These are phyloP conservation scores for Cercospora brassicicola DNA, from an alignment of 2,329 filamentous ascomycete genomes.

Conservation along the genomic window DNA sequence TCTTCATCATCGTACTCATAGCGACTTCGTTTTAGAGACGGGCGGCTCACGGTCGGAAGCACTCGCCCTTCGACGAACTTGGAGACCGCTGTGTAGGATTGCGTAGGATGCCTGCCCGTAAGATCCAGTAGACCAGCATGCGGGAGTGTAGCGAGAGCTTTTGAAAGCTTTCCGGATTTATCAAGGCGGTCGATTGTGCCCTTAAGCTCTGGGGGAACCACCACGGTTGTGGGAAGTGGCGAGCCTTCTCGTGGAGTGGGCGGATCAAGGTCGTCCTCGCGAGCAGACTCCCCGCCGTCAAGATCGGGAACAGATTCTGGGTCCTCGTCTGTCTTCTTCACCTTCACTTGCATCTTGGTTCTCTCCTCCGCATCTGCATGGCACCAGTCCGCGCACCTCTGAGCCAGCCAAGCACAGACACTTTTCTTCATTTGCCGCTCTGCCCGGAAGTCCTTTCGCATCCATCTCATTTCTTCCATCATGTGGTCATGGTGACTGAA, in stretches of 20 bases:
- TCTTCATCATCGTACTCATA: conserved; percentile 74
- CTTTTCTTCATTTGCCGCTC: conserved; percentile 92
- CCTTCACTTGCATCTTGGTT: conserved; percentile 66
- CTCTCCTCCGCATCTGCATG: conserved; percentile 64
- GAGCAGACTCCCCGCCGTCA: conserved; percentile 35
- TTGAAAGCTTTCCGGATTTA: conserved; percentile 31
- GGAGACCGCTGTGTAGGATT: conserved; percentile 59
- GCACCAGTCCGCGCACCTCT: conserved; percentile 82
- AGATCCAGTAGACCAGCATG: conserved; percentile 24
- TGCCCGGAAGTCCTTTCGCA: conserved; percentile 92
- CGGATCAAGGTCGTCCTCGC: conserved; percentile 35
- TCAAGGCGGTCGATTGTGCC: conserved; percentile 30
- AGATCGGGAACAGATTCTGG: conserved; percentile 33
- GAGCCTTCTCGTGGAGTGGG: conserved; percentile 29
- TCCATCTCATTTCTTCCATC: conserved; percentile 92
- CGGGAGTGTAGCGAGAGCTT: conserved; percentile 34
- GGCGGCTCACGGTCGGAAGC: conserved; percentile 64
- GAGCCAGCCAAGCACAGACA: conserved; percentile 74
- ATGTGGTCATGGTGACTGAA: conserved; percentile 82
- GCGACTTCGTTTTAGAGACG: conserved; percentile 74
- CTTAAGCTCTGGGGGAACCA: conserved; percentile 35
- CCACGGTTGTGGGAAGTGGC: conserved; percentile 24
- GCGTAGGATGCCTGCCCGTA: conserved; percentile 9
- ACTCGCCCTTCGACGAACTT: conserved; percentile 84
- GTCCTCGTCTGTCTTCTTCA: conserved; percentile 43